Conservation (phyloP, 805 yeast species). For the Maudiozyma turicensis region DNA sequence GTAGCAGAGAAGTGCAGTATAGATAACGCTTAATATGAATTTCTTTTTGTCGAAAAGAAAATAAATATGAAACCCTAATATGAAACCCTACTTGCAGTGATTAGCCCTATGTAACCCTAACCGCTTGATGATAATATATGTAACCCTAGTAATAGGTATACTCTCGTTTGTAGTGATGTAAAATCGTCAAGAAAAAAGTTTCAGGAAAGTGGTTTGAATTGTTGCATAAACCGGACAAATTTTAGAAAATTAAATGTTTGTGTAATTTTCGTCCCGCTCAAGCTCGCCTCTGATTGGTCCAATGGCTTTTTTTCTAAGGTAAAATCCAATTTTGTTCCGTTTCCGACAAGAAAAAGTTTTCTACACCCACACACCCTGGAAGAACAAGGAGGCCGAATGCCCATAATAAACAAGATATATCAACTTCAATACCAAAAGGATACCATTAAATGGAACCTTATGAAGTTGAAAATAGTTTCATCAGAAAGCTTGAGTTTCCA, state of each 20-base stretch:
- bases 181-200: neutral
- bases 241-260: constrained; percentile 7
- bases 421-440: neutral
- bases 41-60: too few species aligned
- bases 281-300: constrained; percentile 17
- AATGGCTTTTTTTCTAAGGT: constrained; percentile 5
- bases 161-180: neutral
- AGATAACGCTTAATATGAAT: too few species aligned
- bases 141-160: constrained; percentile 2
- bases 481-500: neutral
- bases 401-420: neutral
- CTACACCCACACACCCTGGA: neutral
- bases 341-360: neutral
- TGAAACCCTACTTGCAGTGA: neutral
- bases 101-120: neutral
- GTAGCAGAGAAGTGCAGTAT: too few species aligned
- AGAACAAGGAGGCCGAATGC: neutral
- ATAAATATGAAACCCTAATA: neutral
- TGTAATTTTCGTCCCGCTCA: constrained; percentile 1
- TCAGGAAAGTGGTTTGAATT: constrained; percentile 4
- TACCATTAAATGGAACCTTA: neutral
- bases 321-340: neutral
- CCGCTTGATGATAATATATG: neutral
- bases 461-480: neutral
- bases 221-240: constrained; percentile 2